Evolutionary conservation across 148 eudicot genomes (phyloP).

Genomic region (Chenopodium formosanum): DNA sequence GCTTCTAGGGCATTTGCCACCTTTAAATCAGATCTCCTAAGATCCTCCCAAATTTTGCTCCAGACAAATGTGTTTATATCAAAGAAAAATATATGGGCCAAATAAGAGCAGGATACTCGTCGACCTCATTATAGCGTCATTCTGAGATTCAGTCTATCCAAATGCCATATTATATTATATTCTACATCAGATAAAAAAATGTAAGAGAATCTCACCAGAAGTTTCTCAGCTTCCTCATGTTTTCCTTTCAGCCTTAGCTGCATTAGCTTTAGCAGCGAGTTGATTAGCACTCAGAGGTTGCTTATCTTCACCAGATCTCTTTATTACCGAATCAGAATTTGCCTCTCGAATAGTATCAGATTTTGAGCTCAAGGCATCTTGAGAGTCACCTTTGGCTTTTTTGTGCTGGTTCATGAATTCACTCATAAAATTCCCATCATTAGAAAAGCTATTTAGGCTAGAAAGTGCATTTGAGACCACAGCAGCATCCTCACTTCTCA

Average conservation of each 20-base stretch:
- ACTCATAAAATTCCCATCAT: conserved; percentile 80
- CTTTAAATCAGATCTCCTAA: not conserved
- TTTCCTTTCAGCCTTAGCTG: conserved; percentile 91
- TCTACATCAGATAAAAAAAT: not conserved
- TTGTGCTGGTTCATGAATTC: conserved; percentile 37
- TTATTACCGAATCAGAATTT: conserved; percentile 25
- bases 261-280: conserved; percentile 81
- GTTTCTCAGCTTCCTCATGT: conserved; percentile 84
- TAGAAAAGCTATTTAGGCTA: conserved; percentile 65
- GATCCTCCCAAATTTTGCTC: not conserved
- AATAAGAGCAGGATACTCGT: not conserved
- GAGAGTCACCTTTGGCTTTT: conserved; percentile 26
- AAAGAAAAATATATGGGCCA: not conserved
- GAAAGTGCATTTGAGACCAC: conserved; percentile 73
- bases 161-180: not conserved
- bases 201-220: conserved; percentile 51
- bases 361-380: conserved; percentile 29
- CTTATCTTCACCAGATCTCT: conserved; percentile 34
- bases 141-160: not conserved
- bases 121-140: not conserved
- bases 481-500: conserved; percentile 50
- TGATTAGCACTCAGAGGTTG: conserved; percentile 83
- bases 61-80: not conserved
- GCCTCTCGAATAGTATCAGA: conserved; percentile 32
- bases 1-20: not conserved